phyloP scores from a whole-genome alignment of 169 alveolate species.

The Theileria annulata region DNA sequence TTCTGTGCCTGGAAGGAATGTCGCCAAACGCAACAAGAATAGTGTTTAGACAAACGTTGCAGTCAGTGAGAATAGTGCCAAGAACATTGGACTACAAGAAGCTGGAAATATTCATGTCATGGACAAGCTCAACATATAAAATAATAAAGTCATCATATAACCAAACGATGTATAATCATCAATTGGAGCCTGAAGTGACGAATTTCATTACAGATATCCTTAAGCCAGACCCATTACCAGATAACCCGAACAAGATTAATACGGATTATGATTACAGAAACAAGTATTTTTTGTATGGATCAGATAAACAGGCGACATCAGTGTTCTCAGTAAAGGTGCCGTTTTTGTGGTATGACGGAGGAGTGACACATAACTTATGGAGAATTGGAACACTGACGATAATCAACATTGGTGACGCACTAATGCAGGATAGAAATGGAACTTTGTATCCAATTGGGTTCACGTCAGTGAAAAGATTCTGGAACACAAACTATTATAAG shows the following conservation, averaged over 20 bases:
- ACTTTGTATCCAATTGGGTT: constrained; percentile 69
- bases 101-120: constrained; percentile 11
- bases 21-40: constrained; percentile 28
- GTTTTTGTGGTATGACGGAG: neutral
- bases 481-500: constrained; percentile 44
- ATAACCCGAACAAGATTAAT: neutral
- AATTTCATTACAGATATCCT: constrained; percentile 11
- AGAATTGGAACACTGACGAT: constrained; percentile 66
- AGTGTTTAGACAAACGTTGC: constrained; percentile 17
- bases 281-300: constrained; percentile 26
- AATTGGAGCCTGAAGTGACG: neutral
- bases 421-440: constrained; percentile 60
- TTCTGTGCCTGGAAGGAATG: constrained; percentile 46
- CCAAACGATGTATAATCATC: constrained; percentile 17
- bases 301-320: neutral
- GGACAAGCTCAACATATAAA: neutral
- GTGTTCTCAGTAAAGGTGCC: constrained; percentile 17
- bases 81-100: constrained; percentile 9
- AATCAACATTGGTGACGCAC: constrained; percentile 64
- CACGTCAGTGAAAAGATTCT: constrained; percentile 65
- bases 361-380: constrained; percentile 10
- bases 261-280: constrained; percentile 12
- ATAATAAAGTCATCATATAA: neutral
- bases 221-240: constrained; percentile 21
- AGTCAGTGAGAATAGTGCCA: constrained; percentile 56